Evolutionary conservation across 805 yeast genomes (phyloP).

Genomic region (Myxozyma vanderwaltii): DNA sequence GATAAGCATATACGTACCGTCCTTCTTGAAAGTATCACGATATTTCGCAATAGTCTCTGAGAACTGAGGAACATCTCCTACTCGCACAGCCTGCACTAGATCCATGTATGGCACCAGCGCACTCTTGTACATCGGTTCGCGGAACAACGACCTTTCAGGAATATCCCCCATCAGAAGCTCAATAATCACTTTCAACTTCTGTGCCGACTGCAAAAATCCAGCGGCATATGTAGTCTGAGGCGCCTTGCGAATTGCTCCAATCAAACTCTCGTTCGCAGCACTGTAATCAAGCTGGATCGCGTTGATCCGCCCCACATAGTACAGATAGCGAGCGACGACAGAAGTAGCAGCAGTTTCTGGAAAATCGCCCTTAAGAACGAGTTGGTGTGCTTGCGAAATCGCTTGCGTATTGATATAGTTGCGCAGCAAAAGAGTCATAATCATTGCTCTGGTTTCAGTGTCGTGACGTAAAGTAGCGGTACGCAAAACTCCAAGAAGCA

Average conservation of each 20-base stretch:
- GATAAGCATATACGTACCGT: conserved; percentile 81
- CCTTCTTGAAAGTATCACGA: conserved; percentile 64
- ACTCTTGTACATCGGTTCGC: conserved; percentile 59
- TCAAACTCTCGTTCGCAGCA: conserved; percentile 82
- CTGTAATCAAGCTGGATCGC: conserved; percentile 93
- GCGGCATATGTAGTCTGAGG: conserved; percentile 84
- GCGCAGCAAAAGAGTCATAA: conserved; percentile 83
- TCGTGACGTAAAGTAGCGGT: conserved; percentile 92
- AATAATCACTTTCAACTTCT: conserved; percentile 82
- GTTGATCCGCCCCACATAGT: conserved; percentile 84
- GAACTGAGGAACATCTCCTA: conserved; percentile 85
- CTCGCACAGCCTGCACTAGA: conserved; percentile 86
- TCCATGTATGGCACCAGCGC: conserved; percentile 79
- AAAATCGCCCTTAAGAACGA: conserved; percentile 85
- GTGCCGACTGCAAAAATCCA: conserved; percentile 88
- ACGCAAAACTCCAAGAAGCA: conserved; percentile 72
- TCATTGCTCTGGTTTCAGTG: conserved; percentile 83
- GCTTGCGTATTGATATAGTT: conserved; percentile 77
- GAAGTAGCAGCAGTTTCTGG: conserved; percentile 85
- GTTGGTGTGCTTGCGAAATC: conserved; percentile 81
- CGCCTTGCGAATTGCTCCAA: conserved; percentile 94
- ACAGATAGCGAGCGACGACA: conserved; percentile 86
- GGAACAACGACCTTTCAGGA: conserved; percentile 83
- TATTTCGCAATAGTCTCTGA: conserved; percentile 67
- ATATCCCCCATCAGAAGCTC: conserved; percentile 96